These are phyloP conservation scores for Tolypocladium capitatum DNA, from an alignment of 2,329 filamentous ascomycete species.

Conservation along the genomic window DNA sequence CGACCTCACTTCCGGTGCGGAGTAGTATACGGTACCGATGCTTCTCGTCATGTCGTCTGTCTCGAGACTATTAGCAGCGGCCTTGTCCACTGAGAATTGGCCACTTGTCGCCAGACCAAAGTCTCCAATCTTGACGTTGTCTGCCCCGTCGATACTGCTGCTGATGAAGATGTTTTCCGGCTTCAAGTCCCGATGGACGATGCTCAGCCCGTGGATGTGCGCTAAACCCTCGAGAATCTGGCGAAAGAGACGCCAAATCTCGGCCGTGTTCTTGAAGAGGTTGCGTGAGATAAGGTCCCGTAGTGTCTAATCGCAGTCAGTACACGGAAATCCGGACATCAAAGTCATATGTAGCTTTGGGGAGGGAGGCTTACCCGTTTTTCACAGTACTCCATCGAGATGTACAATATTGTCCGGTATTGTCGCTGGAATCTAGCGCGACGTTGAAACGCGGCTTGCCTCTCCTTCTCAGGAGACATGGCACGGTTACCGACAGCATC, in stretches of 20 bases:
- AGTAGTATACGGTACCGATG: slow-evolving; percentile 74
- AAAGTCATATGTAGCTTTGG: background rate
- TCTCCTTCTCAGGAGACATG: slow-evolving; percentile 17
- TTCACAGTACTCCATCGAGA: slow-evolving; percentile 98
- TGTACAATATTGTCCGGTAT: slow-evolving; percentile 70
- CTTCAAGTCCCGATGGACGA: slow-evolving; percentile 92
- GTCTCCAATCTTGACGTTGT: slow-evolving; percentile 91
- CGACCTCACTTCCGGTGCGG: slow-evolving; percentile 81
- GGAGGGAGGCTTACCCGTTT: slow-evolving; percentile 47
- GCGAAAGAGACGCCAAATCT: slow-evolving; percentile 81
- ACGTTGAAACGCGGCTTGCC: slow-evolving; percentile 14
- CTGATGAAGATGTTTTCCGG: slow-evolving; percentile 93
- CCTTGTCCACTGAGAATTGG: slow-evolving; percentile 53
- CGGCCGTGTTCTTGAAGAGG: slow-evolving; percentile 58
- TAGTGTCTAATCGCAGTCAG: slow-evolving; percentile 42
- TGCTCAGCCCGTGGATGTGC: slow-evolving; percentile 80
- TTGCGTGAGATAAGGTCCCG: slow-evolving; percentile 73
- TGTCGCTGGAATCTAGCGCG: slow-evolving; percentile 32
- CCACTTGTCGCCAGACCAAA: slow-evolving; percentile 90
- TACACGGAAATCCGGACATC: background rate
- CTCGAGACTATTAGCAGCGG: slow-evolving; percentile 27
- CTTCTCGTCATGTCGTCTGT: slow-evolving; percentile 55
- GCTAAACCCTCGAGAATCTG: slow-evolving; percentile 82
- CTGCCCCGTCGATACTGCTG: slow-evolving; percentile 53
- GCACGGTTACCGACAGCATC: slow-evolving; percentile 15